Evolutionary conservation across 139 green algal genomes (phyloP), one percentile per base, ranked within the genome.

Genomic region (Chlorella vulgaris): DNA sequence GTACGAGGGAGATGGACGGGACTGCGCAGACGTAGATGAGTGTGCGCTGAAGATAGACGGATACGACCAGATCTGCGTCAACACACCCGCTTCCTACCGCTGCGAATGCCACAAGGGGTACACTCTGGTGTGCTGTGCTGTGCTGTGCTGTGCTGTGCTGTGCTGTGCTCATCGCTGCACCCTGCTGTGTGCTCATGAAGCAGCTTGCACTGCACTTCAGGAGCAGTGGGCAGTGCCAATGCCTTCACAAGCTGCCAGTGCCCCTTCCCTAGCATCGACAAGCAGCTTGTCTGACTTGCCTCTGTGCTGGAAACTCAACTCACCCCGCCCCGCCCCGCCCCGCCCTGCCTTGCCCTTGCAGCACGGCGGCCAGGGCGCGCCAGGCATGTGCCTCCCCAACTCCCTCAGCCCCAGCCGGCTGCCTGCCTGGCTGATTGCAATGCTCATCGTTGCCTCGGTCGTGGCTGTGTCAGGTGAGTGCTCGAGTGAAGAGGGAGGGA

Each of bases 21-120:
- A 63, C 8, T 93, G 90, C 40, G 15, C 82, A 21, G 90, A 91
- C 50, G 83, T 91, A 28, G 87, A 91, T 65, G 86, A 90, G 74
- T 94, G 90, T 62, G 83, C 79, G 24, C 65, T 87, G 53, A 65
- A 66, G 22, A 85, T 73, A 0, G 26, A 62, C 38, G 69, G 70
- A 18, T 90, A 84, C 78, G 84, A 90, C 47, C 87, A 90, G 42
- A 53, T 76, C 18, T 90, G 87, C 50, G 18, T 81, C 67, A 90
- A 90, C 69, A 74, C 51, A 1, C 83, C 70, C 8, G 86, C 83
- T 28, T 66, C 53, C 65, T 90, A 85, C 67, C 55, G n/a, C 24
- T 90, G 86, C 75, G 63, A 78, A 6, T 90, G 86, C 79, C 68
- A 69, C 33, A 47, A 47, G 21, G 86, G 86, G 2, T 90, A 83